Conservation (phyloP, 2,329 filamentous ascomycete species). For the Aspergillus sp. region DNA sequence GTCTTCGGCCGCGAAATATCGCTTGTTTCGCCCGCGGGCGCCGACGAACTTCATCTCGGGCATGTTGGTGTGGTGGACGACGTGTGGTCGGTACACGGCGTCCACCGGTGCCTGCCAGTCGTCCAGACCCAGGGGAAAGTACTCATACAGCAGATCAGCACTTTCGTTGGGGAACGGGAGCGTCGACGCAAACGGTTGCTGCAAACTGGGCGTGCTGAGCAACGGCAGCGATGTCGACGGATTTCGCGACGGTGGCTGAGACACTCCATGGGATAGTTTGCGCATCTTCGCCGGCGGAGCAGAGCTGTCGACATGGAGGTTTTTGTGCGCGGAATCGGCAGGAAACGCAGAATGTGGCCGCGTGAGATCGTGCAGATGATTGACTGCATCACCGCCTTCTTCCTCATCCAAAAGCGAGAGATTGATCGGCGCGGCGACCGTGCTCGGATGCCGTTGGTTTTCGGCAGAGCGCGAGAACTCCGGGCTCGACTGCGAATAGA, state of each 20-base stretch:
- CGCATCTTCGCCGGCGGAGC: constrained; percentile 39
- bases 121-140: constrained; percentile 86
- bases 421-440: constrained; percentile 50
- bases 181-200: constrained; percentile 57
- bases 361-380: constrained; percentile 18
- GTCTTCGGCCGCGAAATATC: constrained; percentile 68
- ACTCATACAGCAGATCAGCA: constrained; percentile 85
- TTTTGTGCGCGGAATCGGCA: constrained; percentile 28
- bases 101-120: constrained; percentile 91
- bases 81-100: constrained; percentile 85
- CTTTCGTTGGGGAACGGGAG: constrained; percentile 58
- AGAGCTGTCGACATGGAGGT: constrained; percentile 27
- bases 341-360: constrained; percentile 20
- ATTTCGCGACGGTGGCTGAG: constrained; percentile 30
- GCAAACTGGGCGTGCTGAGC: constrained; percentile 31
- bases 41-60: constrained; percentile 71
- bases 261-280: constrained; percentile 32
- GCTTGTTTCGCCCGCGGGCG: constrained; percentile 64
- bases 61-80: constrained; percentile 81
- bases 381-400: constrained; percentile 46
- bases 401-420: constrained; percentile 59
- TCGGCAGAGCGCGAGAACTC: constrained; percentile 46
- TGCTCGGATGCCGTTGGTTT: constrained; percentile 35
- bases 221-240: constrained; percentile 33
- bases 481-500: constrained; percentile 55